Percentiles rank a stretch among this genome's conserved stretches.
These are phyloP conservation scores for Exophiala calicioides DNA, from an alignment of 2,329 filamentous ascomycete species.

Conservation along the genomic window DNA sequence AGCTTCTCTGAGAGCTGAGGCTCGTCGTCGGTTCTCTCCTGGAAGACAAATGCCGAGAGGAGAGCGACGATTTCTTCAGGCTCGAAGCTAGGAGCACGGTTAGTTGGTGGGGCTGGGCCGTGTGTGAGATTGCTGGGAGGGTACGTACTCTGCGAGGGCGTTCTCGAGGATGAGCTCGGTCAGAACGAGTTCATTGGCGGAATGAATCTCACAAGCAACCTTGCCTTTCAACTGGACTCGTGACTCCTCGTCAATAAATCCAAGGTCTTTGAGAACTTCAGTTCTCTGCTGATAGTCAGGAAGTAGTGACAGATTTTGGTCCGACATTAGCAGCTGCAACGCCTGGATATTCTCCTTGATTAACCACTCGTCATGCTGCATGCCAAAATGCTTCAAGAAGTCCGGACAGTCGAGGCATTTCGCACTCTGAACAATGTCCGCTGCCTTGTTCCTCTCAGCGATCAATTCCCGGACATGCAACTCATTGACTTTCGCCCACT, in stretches of 20 bases:
- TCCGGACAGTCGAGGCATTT: constrained; percentile 69
- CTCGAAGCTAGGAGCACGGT: constrained; percentile 17
- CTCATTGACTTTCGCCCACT: constrained; percentile 77
- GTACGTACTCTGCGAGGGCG: constrained; percentile 90
- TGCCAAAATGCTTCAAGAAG: constrained; percentile 90
- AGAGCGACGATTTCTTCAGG: constrained; percentile 88
- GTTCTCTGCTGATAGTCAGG: constrained; percentile 97
- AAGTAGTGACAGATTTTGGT: constrained; percentile 92
- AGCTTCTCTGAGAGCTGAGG: constrained; percentile 81
- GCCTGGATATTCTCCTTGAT: constrained; percentile 91
- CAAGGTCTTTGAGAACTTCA: constrained; percentile 84
- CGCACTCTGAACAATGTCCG: constrained; percentile 62
- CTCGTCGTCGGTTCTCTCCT: constrained; percentile 85
- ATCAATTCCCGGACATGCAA: constrained; percentile 78
- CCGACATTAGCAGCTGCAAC: constrained; percentile 84
- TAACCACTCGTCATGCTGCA: constrained; percentile 95
- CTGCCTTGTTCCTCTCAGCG: constrained; percentile 67
- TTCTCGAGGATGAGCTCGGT: constrained; percentile 97
- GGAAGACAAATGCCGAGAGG: constrained; percentile 92
- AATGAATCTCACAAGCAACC: constrained; percentile 97
- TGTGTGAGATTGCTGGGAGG: constrained; percentile 37
- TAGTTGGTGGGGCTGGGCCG: neutral
- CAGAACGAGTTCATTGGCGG: constrained; percentile 90
- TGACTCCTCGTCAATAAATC: constrained; percentile 83
- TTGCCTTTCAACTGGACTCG: constrained; percentile 96